phyloP scores from a whole-genome alignment of 1,139 yeast genomes.

The Candida freyschussii region DNA sequence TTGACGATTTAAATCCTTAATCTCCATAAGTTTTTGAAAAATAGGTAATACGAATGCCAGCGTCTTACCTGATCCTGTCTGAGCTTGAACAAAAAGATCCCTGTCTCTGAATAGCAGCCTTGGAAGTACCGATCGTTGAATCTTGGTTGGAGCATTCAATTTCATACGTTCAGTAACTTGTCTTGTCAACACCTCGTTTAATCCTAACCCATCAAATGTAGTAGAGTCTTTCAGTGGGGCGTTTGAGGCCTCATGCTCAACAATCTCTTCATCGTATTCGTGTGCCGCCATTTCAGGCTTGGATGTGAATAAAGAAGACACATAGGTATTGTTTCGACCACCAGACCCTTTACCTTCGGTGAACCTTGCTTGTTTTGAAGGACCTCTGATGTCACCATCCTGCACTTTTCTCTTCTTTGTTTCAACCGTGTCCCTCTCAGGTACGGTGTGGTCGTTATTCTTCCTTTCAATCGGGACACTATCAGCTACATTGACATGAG shows the following conservation, averaged over 20 bases:
- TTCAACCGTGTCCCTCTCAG: too few relatives aligned
- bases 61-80: slow-evolving; percentile 95
- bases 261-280: slow-evolving; percentile 28
- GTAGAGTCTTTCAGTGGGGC: slow-evolving; percentile 75
- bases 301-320: slow-evolving; percentile 83
- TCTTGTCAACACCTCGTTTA: slow-evolving; percentile 47
- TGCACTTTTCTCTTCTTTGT: slow-evolving; percentile 16
- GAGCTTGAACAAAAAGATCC: slow-evolving; percentile 87
- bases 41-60: slow-evolving; percentile 82
- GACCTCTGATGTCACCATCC: slow-evolving; percentile 24
- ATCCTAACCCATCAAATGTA: slow-evolving; percentile 67
- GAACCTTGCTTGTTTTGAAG: slow-evolving; percentile 26
- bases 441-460: too few relatives aligned
- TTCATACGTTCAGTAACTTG: slow-evolving; percentile 57
- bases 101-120: slow-evolving; percentile 46
- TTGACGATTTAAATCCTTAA: slow-evolving; percentile 48
- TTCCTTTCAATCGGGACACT: too few relatives aligned
- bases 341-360: slow-evolving; percentile 22
- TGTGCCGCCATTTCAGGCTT: slow-evolving; percentile 42
- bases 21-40: slow-evolving; percentile 61
- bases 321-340: slow-evolving; percentile 31
- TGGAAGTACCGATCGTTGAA: slow-evolving; percentile 83
- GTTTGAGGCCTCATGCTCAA: slow-evolving; percentile 61
- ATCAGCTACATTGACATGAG: slow-evolving; percentile 41
- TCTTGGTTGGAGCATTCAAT: slow-evolving; percentile 73